These are phyloP conservation scores for Alternaria gaisen DNA, from an alignment of 2,329 filamentous ascomycete species.

Conservation along the genomic window DNA sequence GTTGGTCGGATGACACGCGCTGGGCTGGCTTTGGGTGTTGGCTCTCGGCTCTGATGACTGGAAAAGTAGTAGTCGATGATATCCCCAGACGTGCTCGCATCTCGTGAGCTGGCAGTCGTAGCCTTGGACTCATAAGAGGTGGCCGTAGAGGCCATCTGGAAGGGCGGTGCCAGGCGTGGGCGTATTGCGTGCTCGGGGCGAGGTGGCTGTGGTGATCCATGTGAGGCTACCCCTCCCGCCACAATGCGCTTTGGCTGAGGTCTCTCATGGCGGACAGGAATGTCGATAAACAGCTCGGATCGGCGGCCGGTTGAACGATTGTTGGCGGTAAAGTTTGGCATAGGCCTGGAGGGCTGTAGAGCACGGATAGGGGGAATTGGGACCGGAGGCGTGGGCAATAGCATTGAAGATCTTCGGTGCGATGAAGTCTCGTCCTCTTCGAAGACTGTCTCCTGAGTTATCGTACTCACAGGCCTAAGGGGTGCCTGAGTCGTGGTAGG, in stretches of 20 bases:
- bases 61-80: slow-evolving; percentile 52
- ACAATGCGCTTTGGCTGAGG: slow-evolving; percentile 30
- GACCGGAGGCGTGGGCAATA: slow-evolving; percentile 44
- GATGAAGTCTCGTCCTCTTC: slow-evolving; percentile 46
- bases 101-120: slow-evolving; percentile 34
- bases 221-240: slow-evolving; percentile 12
- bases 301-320: slow-evolving; percentile 18
- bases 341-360: slow-evolving; percentile 41
- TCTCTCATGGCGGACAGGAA: slow-evolving; percentile 43
- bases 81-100: slow-evolving; percentile 34
- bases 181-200: slow-evolving; percentile 11
- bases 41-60: slow-evolving; percentile 17
- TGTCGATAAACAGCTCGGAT: slow-evolving; percentile 44
- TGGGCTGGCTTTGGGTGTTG: slow-evolving; percentile 27
- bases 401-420: slow-evolving; percentile 37
- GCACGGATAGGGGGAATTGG: slow-evolving; percentile 47
- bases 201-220: slow-evolving; percentile 18
- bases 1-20: slow-evolving; percentile 21
- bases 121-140: slow-evolving; percentile 27
- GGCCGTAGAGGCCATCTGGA: slow-evolving; percentile 20
- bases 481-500: slow-evolving; percentile 11
- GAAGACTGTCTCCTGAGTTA: slow-evolving; percentile 50
- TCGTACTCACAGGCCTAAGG: slow-evolving; percentile 40
- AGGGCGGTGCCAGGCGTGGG: slow-evolving; percentile 24
- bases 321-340: slow-evolving; percentile 20